phyloP scores from a whole-genome alignment of 345 rosid species.

The Litchi chinensis region DNA sequence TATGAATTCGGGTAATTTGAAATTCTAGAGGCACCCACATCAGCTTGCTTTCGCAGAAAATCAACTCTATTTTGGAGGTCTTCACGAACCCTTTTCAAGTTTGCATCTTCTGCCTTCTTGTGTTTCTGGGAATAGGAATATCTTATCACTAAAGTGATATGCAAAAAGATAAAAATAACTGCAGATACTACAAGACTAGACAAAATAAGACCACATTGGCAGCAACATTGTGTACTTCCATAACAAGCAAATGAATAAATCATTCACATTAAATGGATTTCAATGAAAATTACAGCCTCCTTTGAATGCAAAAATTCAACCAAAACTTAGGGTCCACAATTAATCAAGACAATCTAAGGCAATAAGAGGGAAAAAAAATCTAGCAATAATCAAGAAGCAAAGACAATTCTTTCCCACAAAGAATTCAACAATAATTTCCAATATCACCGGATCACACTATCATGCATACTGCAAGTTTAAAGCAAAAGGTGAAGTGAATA shows the following conservation, averaged over 20 bases:
- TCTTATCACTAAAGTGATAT: conserved; percentile 25
- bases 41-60: conserved; percentile 78
- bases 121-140: conserved; percentile 63
- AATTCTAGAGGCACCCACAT: conserved; percentile 48
- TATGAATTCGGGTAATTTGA: conserved; percentile 14
- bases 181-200: background rate
- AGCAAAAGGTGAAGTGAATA: background rate
- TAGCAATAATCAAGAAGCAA: background rate
- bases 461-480: background rate
- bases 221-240: background rate
- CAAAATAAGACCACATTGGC: background rate
- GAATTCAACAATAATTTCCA: background rate
- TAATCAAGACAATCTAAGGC: background rate
- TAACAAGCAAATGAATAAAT: background rate
- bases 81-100: conserved; percentile 70
- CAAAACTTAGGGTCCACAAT: background rate
- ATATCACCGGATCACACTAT: background rate
- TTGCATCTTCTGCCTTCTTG: conserved; percentile 62
- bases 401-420: background rate
- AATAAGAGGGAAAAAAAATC: background rate
- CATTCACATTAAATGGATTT: background rate
- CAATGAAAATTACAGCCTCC: background rate
- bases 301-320: background rate
- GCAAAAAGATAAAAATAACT: conserved; percentile 9
- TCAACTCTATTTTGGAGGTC: conserved; percentile 89